Percentiles rank a stretch among this genome's conserved stretches.
Evolutionary conservation across 495 filamentous ascomycete genomes (phyloP).

Genomic region (Aspergillus affinis): DNA sequence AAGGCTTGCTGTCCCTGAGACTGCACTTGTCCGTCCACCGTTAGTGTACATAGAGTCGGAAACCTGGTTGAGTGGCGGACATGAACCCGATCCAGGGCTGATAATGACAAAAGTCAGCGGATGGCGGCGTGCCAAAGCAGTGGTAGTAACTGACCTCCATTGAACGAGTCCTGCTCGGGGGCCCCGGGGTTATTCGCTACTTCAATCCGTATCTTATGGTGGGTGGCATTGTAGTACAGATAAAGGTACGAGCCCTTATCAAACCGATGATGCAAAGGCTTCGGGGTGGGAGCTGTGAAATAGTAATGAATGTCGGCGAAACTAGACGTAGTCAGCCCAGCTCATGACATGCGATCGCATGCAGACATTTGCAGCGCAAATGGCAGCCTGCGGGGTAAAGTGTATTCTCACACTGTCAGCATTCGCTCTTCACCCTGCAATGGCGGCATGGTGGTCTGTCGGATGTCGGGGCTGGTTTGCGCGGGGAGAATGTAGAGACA

Average conservation of each 20-base stretch:
- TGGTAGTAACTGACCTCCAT: slow-evolving; percentile 62
- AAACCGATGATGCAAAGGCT: slow-evolving; percentile 80
- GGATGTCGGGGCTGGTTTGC: slow-evolving; percentile 6
- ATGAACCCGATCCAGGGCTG: slow-evolving; percentile 63
- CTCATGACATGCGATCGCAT: slow-evolving; percentile 6
- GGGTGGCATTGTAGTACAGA: slow-evolving; percentile 71
- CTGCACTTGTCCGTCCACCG: slow-evolving; percentile 57
- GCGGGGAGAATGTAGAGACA: slow-evolving; percentile 4
- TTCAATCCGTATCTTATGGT: slow-evolving; percentile 71
- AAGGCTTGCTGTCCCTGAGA: slow-evolving; percentile 20
- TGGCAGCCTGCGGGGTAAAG: slow-evolving; percentile 22
- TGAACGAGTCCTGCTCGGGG: slow-evolving; percentile 85
- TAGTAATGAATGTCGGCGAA: slow-evolving; percentile 91
- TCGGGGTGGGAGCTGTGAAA: slow-evolving; percentile 68
- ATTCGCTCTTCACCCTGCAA: slow-evolving; percentile 75
- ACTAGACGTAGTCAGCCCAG: slow-evolving; percentile 40
- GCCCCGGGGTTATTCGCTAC: slow-evolving; percentile 86
- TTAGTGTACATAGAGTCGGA: slow-evolving; percentile 71
- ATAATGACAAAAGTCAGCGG: background rate
- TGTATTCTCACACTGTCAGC: slow-evolving; percentile 64
- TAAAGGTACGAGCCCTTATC: slow-evolving; percentile 89
- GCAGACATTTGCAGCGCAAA: background rate
- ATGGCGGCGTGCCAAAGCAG: background rate
- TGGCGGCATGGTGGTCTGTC: slow-evolving; percentile 62
- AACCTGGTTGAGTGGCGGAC: slow-evolving; percentile 77